Conservation (phyloP, 257 asterid genomes). For the Rhazya stricta region DNA sequence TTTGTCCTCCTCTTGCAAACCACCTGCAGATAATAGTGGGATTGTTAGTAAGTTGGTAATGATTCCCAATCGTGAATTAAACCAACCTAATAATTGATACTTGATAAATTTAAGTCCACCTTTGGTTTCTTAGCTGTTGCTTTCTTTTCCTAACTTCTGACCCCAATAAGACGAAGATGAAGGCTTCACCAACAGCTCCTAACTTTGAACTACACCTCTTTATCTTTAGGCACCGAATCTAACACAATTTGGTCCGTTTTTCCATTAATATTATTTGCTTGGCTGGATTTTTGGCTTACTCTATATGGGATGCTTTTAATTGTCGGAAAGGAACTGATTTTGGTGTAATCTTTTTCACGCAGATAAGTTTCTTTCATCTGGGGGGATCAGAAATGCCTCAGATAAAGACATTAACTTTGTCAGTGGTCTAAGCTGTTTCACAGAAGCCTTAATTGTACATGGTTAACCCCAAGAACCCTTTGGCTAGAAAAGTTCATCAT, state of each 20-base stretch:
- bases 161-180: background rate
- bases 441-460: too few species aligned
- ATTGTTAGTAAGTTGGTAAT: background rate
- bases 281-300: too few species aligned
- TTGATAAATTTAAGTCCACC: background rate
- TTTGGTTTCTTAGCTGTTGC: background rate
- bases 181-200: background rate
- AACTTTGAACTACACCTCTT: background rate
- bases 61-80: background rate
- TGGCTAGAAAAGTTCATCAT: too few species aligned
- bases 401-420: background rate
- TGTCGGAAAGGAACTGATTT: background rate
- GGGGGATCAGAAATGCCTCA: background rate
- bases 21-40: slow-evolving; percentile 9
- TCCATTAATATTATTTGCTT: too few species aligned
- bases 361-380: background rate
- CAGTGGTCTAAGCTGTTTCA: background rate
- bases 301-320: background rate
- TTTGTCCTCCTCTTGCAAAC: slow-evolving; percentile 1
- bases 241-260: background rate
- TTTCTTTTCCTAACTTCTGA: background rate
- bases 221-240: background rate
- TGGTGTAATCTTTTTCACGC: background rate
- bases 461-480: too few species aligned
- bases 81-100: background rate